phyloP scores from a whole-genome alignment of 192 early-diverging fungal genomes.

The Gamsiella multidivaricata region DNA sequence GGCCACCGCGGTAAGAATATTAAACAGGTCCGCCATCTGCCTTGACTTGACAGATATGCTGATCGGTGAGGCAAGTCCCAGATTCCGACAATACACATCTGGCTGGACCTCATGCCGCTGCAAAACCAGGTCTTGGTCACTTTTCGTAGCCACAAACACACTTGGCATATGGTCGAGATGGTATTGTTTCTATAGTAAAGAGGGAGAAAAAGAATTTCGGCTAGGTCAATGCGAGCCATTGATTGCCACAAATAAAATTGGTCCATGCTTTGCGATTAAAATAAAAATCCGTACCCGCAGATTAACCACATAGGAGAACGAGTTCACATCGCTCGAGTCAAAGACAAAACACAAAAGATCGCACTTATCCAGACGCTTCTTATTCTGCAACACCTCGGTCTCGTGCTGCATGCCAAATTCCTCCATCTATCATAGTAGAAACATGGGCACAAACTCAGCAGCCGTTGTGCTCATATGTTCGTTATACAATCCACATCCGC shows the following conservation, averaged over 20 bases:
- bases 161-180: constrained; percentile 85
- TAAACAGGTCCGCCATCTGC: constrained; percentile 90
- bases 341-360: constrained; percentile 96
- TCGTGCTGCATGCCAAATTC: constrained; percentile 91
- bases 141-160: constrained; percentile 95
- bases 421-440: constrained; percentile 80
- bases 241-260: background rate
- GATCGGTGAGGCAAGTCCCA: constrained; percentile 89
- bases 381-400: constrained; percentile 90
- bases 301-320: constrained; percentile 91
- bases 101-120: constrained; percentile 89
- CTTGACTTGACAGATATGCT: constrained; percentile 88
- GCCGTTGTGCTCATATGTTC: no score
- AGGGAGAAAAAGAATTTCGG: background rate
- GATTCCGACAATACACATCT: constrained; percentile 91
- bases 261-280: constrained; percentile 14
- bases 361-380: constrained; percentile 85
- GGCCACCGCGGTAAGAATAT: constrained; percentile 83
- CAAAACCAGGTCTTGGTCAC: constrained; percentile 89
- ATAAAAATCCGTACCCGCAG: constrained; percentile 68
- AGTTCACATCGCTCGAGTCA: constrained; percentile 92
- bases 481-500: no score
- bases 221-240: background rate
- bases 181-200: constrained; percentile 75
- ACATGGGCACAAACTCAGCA: no score